Base-by-base conservation (phyloP, 2,329 filamentous ascomycete genomes). In the Apiospora sp. region DNA sequence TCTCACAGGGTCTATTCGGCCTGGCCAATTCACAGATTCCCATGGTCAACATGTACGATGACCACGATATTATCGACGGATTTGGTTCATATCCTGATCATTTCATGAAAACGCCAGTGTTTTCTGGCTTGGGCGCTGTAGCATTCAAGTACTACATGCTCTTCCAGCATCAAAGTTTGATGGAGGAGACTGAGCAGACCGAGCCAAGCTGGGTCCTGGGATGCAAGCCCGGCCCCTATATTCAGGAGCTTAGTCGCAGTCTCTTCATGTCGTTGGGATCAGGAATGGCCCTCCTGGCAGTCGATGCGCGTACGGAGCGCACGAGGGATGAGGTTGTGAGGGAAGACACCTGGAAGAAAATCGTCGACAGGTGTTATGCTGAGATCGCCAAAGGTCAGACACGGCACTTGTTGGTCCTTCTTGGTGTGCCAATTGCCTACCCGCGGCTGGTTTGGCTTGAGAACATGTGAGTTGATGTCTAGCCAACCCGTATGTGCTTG, bases 121-220 rank as follows among this genome's bases (percentile, higher is more conserved):
- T 99, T 80, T 92, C 92, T 2, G 96, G 97, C 0, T 83, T 99
- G 12, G 97, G 96, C 2, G 93, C 93, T 49, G 91, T 98, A 69
- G 96, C 96, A 0, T 98, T 96, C 89, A 99, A 99, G 82, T 99
- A 98, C 83, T 99, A 99, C 79, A 92, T 99, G 91, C 88, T 99
- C 12, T 99, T 99, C 85, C 96, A 99, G 82, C 96, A 99, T 77
- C 97, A 99, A 82, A 97, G 93, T 76, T 87, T 97, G 4, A 85
- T 90, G 0, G 90, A 92, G 67, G 96, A 99, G 84, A 94, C 92
- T 0, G 92, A 97, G 76, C 86, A 88, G 48, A 90, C 93, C 3
- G 97, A 99, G 81, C 94, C 96, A 2, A 98, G 94, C 80, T 98
- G 96, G 96, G 85, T 97, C 24, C 84, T 98, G 4, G 96, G 96